Percentiles rank a stretch among this genome's conserved stretches.
phyloP scores from a whole-genome alignment of 2,329 filamentous ascomycete genomes.

The Cordyceps cateniannulata region DNA sequence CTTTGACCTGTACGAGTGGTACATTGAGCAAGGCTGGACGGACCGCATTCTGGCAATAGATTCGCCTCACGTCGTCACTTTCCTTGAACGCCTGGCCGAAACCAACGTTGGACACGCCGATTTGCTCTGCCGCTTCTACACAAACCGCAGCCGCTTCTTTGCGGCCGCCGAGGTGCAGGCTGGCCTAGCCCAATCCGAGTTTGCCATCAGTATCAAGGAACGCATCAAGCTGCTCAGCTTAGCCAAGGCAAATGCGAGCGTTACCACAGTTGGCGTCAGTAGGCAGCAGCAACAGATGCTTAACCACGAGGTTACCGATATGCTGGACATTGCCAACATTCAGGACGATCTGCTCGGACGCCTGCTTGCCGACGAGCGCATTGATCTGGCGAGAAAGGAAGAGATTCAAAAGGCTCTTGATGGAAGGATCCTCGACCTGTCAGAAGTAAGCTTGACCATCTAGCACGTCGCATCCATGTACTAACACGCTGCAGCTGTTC shows the following conservation, averaged over 20 bases:
- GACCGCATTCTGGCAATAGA: slow-evolving; percentile 80
- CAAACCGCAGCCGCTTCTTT: slow-evolving; percentile 75
- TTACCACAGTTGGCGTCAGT: slow-evolving; percentile 68
- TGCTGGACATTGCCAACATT: slow-evolving; percentile 89
- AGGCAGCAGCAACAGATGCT: slow-evolving; percentile 79
- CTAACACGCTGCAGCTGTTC: slow-evolving; percentile 59
- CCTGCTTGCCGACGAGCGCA: slow-evolving; percentile 64
- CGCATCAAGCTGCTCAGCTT: slow-evolving; percentile 85
- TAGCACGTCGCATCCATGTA: not conserved
- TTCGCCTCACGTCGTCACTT: slow-evolving; percentile 79
- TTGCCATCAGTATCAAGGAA: slow-evolving; percentile 71
- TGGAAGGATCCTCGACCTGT: slow-evolving; percentile 70
- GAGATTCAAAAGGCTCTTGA: slow-evolving; percentile 65
- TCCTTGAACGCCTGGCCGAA: slow-evolving; percentile 69
- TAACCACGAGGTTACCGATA: slow-evolving; percentile 74
- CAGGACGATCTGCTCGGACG: slow-evolving; percentile 86
- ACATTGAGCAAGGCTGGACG: slow-evolving; percentile 75
- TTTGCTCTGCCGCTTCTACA: slow-evolving; percentile 87
- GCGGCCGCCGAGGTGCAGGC: slow-evolving; percentile 84
- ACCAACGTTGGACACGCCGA: slow-evolving; percentile 75
- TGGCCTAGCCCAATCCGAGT: slow-evolving; percentile 75
- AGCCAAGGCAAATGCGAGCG: slow-evolving; percentile 88
- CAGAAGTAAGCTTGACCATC: slow-evolving; percentile 53
- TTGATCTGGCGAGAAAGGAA: slow-evolving; percentile 54
- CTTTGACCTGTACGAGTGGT: slow-evolving; percentile 97